phyloP scores from a whole-genome alignment of 2,329 filamentous ascomycete species.

The Boeremia lycopersici region DNA sequence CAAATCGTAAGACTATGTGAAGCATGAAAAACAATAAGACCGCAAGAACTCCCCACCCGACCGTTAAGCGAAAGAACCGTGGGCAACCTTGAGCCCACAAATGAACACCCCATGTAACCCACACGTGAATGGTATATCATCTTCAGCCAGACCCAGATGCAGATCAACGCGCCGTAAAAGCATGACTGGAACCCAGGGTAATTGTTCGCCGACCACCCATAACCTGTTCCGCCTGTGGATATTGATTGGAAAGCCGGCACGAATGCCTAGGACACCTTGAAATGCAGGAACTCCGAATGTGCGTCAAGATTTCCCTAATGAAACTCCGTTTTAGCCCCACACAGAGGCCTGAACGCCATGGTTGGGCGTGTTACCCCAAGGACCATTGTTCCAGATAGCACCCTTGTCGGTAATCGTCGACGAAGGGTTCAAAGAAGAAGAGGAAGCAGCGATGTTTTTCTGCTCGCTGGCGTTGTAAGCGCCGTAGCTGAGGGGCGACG shows the following conservation, averaged over 20 bases:
- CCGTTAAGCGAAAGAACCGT: conserved; percentile 26
- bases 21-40: conserved; percentile 25
- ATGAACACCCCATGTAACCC: conserved; percentile 40
- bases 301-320: conserved; percentile 45
- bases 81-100: conserved; percentile 32
- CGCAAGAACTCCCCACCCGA: conserved; percentile 33
- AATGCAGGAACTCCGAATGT: conserved; percentile 53
- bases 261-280: conserved; percentile 49
- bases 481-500: conserved; percentile 75
- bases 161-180: conserved; percentile 40
- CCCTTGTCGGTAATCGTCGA: conserved; percentile 53
- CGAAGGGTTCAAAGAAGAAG: conserved; percentile 64
- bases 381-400: conserved; percentile 75
- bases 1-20: conserved; percentile 17
- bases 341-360: conserved; percentile 90
- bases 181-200: conserved; percentile 37
- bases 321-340: conserved; percentile 72
- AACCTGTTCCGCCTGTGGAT: conserved; percentile 40
- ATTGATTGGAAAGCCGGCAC: conserved; percentile 45
- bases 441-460: conserved; percentile 52
- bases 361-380: conserved; percentile 74
- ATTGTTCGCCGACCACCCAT: conserved; percentile 44
- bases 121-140: conserved; percentile 39
- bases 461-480: conserved; percentile 68
- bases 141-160: conserved; percentile 37